phyloP scores from a whole-genome alignment of 768 basidiomycete genomes.

The Leccinum obscurum region DNA sequence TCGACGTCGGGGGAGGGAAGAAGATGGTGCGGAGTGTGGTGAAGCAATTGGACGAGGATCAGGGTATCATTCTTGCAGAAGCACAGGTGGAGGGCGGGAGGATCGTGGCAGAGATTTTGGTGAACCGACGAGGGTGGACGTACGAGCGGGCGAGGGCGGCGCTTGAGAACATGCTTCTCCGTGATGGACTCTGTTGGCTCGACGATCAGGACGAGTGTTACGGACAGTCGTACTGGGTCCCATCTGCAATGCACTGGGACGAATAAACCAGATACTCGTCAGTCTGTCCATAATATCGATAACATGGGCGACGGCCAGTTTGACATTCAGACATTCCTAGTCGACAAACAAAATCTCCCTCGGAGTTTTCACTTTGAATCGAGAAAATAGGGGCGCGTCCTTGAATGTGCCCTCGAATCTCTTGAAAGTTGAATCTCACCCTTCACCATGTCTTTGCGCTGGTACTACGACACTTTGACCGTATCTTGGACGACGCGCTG shows the following conservation, averaged over 20 bases:
- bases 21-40: conserved; percentile 90
- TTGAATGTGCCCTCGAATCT: neutral
- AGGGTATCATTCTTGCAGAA: conserved; percentile 76
- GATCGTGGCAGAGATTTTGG: conserved; percentile 63
- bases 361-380: neutral
- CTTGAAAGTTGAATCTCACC: neutral
- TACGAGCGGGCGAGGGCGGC: conserved; percentile 72
- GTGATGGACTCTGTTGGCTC: conserved; percentile 93
- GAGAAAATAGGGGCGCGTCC: neutral
- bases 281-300: neutral
- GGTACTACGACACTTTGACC: conserved; percentile 43
- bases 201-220: conserved; percentile 79
- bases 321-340: no score
- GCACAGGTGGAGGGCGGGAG: conserved; percentile 69
- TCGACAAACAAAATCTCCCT: neutral
- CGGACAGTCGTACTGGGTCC: conserved; percentile 81
- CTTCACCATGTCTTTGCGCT: conserved; percentile 26
- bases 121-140: conserved; percentile 71
- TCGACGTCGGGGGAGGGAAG: conserved; percentile 64
- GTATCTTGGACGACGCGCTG: conserved; percentile 43
- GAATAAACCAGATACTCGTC: conserved; percentile 34
- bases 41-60: conserved; percentile 88
- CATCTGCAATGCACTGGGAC: conserved; percentile 87
- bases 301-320: neutral
- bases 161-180: conserved; percentile 85